These are phyloP conservation scores for Phialemoniopsis sp. DNA, from an alignment of 2,329 filamentous ascomycete genomes.

Conservation along the genomic window DNA sequence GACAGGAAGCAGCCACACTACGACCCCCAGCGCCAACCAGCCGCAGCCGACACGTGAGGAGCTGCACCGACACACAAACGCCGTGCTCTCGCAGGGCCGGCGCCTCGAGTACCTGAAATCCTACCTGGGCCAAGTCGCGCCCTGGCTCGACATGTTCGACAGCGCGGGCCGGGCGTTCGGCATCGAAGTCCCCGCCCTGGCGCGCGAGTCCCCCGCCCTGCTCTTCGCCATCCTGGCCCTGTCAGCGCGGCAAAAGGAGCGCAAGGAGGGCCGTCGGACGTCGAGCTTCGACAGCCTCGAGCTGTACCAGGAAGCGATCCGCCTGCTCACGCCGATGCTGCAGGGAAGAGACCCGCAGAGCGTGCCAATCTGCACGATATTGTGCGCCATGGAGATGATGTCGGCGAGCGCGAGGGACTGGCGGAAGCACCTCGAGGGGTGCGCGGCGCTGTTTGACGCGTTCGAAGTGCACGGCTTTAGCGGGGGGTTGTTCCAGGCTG, in stretches of 20 bases:
- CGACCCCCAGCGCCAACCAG: slow-evolving; percentile 1
- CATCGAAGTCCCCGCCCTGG: slow-evolving; percentile 44
- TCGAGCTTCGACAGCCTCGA: slow-evolving; percentile 49
- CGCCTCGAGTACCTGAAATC: slow-evolving; percentile 33
- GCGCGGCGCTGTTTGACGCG: slow-evolving; percentile 48
- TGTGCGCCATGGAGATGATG: slow-evolving; percentile 39
- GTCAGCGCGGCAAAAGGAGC: slow-evolving; percentile 49
- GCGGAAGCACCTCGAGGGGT: slow-evolving; percentile 53
- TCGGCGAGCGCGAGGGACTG: slow-evolving; percentile 39
- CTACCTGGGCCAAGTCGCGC: slow-evolving; percentile 43
- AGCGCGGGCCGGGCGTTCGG: slow-evolving; percentile 43
- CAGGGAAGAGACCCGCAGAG: slow-evolving; percentile 23
- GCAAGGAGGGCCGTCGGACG: slow-evolving; percentile 36
- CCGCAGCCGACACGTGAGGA: slow-evolving; percentile 2
- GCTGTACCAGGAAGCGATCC: slow-evolving; percentile 51
- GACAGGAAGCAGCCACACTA: too few species aligned
- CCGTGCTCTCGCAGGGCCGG: slow-evolving; percentile 22
- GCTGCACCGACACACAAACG: slow-evolving; percentile 10
- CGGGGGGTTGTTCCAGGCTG: slow-evolving; percentile 45
- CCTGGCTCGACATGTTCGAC: slow-evolving; percentile 58
- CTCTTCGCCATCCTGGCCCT: slow-evolving; percentile 49
- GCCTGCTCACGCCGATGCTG: slow-evolving; percentile 28
- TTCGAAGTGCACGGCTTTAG: slow-evolving; percentile 50
- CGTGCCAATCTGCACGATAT: slow-evolving; percentile 31
- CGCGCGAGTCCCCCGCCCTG: slow-evolving; percentile 38